Base-by-base conservation (phyloP, 2,329 filamentous ascomycete genomes). In the Zopfia rhizophila region DNA sequence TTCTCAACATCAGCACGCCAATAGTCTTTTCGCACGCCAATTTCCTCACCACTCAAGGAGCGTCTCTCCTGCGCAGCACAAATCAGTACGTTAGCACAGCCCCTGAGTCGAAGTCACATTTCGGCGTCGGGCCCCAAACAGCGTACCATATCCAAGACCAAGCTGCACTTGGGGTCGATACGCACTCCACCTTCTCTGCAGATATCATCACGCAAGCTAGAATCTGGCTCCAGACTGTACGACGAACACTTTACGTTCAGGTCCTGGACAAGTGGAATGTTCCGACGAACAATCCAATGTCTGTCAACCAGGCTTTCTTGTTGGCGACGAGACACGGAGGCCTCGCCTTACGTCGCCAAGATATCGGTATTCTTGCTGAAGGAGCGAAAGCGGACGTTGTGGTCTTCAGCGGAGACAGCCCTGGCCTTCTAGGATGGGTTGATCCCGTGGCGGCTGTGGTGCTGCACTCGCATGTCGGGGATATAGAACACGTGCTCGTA, bases 81-180 rank as follows among this genome's bases (percentile, higher is more conserved):
- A 78, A 84, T 62, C 76, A 83, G 38, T 78, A 79, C 64, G 65
- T 85, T 29, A 81, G 80, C 38, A 81, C 81, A 46, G 84, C 82
- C 0, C 80, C 81, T 1, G 83, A 85, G 56, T 82, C 79, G 0
- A 82, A 85, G 55, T 78, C 82, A 72, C 80, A 83, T 59, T 84
- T 78, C 61, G 82, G 82, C n/a, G 79, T 82, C 54, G 70, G 66
- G 0, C 78, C 84, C 45, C 71, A 73, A 1, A 58, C 65, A 25
- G 72, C 68, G 13, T 71, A 78, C 40, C 59, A 71, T 7, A 68
- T 78, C 19, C 73, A 74, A 19, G 81, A 84, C 55, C 80, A 84
- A 50, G 75, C 74, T 1, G 64, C 79, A 1, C 71, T 84, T 0
- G 81, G 82, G 3, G 69, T 83, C 7, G 81, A 84, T 56, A 83